Base-by-base conservation (phyloP, 2,329 filamentous ascomycete species). In the Colletotrichum tropicicola region DNA sequence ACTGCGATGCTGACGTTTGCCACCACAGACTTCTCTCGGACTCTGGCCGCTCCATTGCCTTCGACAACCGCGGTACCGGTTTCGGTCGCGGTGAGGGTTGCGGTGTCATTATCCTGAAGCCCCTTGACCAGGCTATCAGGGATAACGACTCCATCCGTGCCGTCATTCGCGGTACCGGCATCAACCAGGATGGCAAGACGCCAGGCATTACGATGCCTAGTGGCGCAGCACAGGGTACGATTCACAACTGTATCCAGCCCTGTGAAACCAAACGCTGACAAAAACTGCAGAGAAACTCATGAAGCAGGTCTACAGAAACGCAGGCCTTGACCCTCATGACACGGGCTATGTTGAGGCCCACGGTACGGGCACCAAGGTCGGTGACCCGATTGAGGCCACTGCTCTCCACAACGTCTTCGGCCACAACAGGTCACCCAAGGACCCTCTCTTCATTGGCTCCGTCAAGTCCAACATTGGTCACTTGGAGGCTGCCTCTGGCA, bases 61-160 rank as follows among this genome's bases (percentile, higher is more conserved):
- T 66, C 5, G 65, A 68, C 47, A 39, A 66, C 13, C 56, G 56
- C 21, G 65, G 55, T 25, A 67, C 65, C 39, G 89, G 89, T 0
- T 91, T 89, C 68, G 87, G 83, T 0, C 82, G 88, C 9, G 89
- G 87, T 8, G 88, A 91, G 68, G 88, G 87, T 4, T 81, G 83
- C 19, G 85, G 79, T 6, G 79, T 84, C 52, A 68, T 91, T 3
- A 72, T 89, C 10, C 71, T 91, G 12, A 90, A 90, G 75, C 82
- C 80, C 1, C 77, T 90, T 0, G 79, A 82, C 32, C 79, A 85
- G 62, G 88, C 88, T 2, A 71, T 88, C 23, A 74, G 72, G 43
- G 86, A 87, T 66, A 84, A 84, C 23, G 87, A 90, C 70, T 78
- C 80, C 2, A 84, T 87, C 62, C 77, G 81, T 37, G 83, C 83